Base-by-base conservation (phyloP, 2,329 filamentous ascomycete genomes). In the Aspergillus phoenicis region DNA sequence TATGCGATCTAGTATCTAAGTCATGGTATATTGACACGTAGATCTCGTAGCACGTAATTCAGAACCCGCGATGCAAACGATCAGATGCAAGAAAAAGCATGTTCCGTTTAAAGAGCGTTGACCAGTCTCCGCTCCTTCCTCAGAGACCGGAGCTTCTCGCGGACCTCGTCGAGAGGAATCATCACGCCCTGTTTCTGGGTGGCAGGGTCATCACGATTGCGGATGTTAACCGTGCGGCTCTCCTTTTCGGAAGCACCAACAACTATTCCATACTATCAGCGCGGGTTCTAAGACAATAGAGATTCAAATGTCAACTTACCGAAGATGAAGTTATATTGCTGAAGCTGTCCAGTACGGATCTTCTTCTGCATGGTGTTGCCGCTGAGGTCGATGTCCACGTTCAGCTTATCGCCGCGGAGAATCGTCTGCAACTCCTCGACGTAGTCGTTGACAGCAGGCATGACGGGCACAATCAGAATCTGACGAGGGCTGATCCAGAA, bases 171-270 rank as follows among this genome's bases (percentile, higher is more conserved):
- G 3, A 89, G 76, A 11, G 85, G 84, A 36, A 89, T 76, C 70
- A 88, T 80, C 65, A 87, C 82, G 28, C 86, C 86, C 78, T 85
- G 81, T 66, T 85, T 83, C 75, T 89, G 87, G 8, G 84, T 87
- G 45, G 81, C 79, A 17, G 83, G 84, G 66, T 88, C 84, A 68
- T 89, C 87, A 55, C 87, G 79, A 73, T 88, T 88, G 45, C 87
- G 81, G 68, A 88, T 86, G 71, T 89, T 89, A 63, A 88, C 85
- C 4, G 83, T 81, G 61, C 84, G 79, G 20, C 77, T 78, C 64
- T 87, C 82, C 73, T 82, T 83, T 77, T 89, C 87, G 70, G 85
- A 79, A 3, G 85, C 86, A 60, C 87, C 87, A 17, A 89, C 85
- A 38, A 89, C 86, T 81, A 66, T 54, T 41, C 28, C 24, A 10